These are phyloP conservation scores for Rhodotorula mucilaginosa DNA, from an alignment of 1,284 basidiomycete genomes.

Conservation along the genomic window DNA sequence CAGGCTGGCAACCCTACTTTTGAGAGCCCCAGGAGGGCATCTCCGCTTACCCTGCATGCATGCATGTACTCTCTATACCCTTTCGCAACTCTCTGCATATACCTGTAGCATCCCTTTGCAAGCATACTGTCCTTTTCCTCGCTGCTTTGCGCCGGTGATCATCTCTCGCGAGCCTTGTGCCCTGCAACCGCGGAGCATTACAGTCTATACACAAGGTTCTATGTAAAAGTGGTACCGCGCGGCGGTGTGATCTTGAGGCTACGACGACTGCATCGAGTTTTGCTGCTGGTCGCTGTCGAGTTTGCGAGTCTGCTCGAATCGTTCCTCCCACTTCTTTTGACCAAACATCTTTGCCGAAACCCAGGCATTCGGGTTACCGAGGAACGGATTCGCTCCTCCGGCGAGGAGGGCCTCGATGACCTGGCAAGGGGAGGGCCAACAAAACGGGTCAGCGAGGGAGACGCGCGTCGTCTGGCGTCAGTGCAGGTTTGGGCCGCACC, in stretches of 20 bases:
- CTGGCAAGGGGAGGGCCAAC: conserved; percentile 37
- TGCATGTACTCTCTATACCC: background rate
- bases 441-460: background rate
- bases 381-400: conserved; percentile 65
- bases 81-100: background rate
- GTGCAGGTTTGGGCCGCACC: no score
- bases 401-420: conserved; percentile 62
- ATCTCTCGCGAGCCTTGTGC: no score
- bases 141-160: no score
- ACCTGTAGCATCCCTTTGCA: no score
- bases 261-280: background rate
- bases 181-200: no score
- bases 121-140: no score
- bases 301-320: conserved; percentile 12
- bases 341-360: conserved; percentile 56
- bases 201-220: no score
- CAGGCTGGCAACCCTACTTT: conserved; percentile 6
- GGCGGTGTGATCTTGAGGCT: no score
- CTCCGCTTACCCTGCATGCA: background rate
- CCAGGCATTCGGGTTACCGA: conserved; percentile 69
- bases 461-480: no score
- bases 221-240: background rate
- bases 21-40: background rate
- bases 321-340: conserved; percentile 10
- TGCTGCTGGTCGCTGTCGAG: background rate